Evolutionary conservation across 352 stramenopile genomes (phyloP), one percentile per base, ranked within the genome.

Genomic region (Phytophthora tubulina): DNA sequence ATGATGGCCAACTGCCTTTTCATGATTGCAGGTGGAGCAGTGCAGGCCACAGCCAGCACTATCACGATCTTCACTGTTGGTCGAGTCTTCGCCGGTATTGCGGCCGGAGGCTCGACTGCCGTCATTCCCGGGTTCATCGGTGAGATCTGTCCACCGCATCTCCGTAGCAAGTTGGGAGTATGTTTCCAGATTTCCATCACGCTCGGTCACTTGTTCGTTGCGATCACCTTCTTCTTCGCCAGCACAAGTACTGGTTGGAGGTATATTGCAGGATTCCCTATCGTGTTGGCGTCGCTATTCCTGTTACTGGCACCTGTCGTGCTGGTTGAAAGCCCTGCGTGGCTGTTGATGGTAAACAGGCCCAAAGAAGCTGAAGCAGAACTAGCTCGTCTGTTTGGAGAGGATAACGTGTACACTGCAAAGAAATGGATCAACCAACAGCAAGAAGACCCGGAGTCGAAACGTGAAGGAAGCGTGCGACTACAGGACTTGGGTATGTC

Each of bases 211-310:
- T 33, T 88, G 31, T 30, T 90, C 0, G 73, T 83, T 30, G 67
- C 72, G 4, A 76, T 75, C 52, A 74, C 79, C 1, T 91, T 88
- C 51, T 88, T 85, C 70, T 75, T 88, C 46, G 76, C 78, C 3
- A 70, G 80, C 42, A 84, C 78, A 1, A 78, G 70, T 42, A 75
- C 31, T 2, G 79, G 82, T 39, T 91, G 82, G 83, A 72, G 85
- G 5, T 82, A 86, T 46, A 87, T 90, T 53, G 74, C 76, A 2
- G 77, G 68, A 1, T 82, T 81, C 17, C 78, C 76, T 6, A 60
- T 80, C 33, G 48, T 84, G 6, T 55, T 75, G 21, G 78, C 61
- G 3, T 27, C 17, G 9, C n/a, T 76, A 35, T 79, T 82, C 52
- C 27, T 86, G 33, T 35, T 38, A 1, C 15, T 81, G 8, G 62